Conservation (phyloP, 2,329 filamentous ascomycete genomes). For the Verticillium alfalfae region DNA sequence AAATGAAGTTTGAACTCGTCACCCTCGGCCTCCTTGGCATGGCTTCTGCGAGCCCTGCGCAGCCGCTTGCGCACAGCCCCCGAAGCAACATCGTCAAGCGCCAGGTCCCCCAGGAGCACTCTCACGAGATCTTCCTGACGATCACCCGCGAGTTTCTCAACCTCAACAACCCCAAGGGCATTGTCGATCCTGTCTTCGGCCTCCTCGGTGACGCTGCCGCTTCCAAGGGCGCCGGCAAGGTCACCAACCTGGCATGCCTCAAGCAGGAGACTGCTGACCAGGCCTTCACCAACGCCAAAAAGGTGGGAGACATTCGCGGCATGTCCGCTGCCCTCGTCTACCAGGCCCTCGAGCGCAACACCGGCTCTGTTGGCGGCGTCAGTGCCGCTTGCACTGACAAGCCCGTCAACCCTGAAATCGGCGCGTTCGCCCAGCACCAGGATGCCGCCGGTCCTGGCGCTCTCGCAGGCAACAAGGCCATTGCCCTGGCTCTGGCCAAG, state of each 20-base stretch:
- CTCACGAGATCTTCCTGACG: conserved; percentile 39
- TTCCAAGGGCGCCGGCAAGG: conserved; percentile 23
- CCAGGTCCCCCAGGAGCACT: conserved; percentile 48
- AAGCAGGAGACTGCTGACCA: conserved; percentile 49
- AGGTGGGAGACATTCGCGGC: conserved; percentile 41
- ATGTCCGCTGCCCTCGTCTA: conserved; percentile 50
- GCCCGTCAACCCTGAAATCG: conserved; percentile 39
- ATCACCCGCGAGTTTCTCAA: conserved; percentile 32
- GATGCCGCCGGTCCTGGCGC: conserved; percentile 35
- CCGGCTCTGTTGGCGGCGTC: conserved; percentile 31
- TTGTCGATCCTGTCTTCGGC: conserved; percentile 42
- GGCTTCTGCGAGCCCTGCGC: conserved; percentile 1
- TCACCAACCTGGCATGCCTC: conserved; percentile 35
- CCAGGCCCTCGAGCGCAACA: conserved; percentile 49
- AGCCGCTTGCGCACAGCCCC: conserved; percentile 1
- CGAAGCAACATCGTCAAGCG: conserved; percentile 14
- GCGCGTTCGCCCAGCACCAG: conserved; percentile 37
- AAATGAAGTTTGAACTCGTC: conserved; percentile 13
- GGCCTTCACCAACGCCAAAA: conserved; percentile 56
- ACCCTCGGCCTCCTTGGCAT: conserved; percentile 6
- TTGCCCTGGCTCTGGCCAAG: conserved; percentile 30
- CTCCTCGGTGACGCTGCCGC: conserved; percentile 47
- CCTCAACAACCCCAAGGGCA: conserved; percentile 41
- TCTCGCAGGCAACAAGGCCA: conserved; percentile 34
- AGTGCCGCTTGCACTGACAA: conserved; percentile 31